Conservation (phyloP, 2,329 filamentous ascomycete genomes). For the Dothidotthia symphoricarpi region DNA sequence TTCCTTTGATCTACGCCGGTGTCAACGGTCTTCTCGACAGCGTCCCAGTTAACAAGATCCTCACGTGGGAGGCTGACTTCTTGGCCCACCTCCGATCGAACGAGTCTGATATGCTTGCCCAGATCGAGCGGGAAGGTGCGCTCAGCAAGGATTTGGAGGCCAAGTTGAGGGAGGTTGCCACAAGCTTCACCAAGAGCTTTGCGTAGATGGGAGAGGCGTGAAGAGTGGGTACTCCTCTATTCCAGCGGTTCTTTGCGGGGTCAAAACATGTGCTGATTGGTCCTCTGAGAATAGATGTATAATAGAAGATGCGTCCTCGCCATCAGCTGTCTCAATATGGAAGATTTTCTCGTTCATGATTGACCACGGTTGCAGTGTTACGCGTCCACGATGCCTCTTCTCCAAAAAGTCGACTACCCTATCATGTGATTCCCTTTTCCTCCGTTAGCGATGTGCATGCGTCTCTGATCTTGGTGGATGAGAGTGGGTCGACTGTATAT, state of each 20-base stretch:
- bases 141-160: constrained; percentile 91
- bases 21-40: constrained; percentile 92
- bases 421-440: constrained; percentile 22
- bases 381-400: constrained; percentile 15
- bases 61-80: constrained; percentile 93
- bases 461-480: constrained; percentile 17
- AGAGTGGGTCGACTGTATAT: constrained; percentile 21
- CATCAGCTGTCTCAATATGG: constrained; percentile 43
- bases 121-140: constrained; percentile 93
- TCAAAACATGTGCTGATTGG: constrained; percentile 41
- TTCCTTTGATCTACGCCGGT: constrained; percentile 98
- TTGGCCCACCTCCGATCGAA: constrained; percentile 87
- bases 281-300: constrained; percentile 41
- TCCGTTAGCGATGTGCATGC: constrained; percentile 29
- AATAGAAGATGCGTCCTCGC: constrained; percentile 43
- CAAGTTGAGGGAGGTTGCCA: constrained; percentile 74
- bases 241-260: constrained; percentile 33
- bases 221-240: constrained; percentile 41
- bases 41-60: constrained; percentile 87
- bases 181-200: constrained; percentile 93
- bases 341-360: constrained; percentile 33
- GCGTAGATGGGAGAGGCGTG: constrained; percentile 39
- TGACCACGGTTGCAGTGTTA: constrained; percentile 9
- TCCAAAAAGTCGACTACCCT: constrained; percentile 13
- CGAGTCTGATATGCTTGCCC: constrained; percentile 77